Conservation (phyloP, 768 basidiomycete genomes). For the Pholiota microspora region DNA sequence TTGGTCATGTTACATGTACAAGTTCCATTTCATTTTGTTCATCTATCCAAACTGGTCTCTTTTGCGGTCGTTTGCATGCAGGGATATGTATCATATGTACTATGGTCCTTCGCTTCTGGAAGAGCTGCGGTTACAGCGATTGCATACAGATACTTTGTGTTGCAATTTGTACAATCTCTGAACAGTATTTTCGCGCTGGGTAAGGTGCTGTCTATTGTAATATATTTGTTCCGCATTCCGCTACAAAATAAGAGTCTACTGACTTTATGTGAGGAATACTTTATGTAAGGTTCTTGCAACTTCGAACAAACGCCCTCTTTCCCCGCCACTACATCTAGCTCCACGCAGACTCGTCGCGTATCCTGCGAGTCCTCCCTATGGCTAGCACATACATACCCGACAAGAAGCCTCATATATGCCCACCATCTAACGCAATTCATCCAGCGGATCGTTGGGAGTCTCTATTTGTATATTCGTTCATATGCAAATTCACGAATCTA, state of each 20-base stretch:
- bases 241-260: conserved; percentile 29
- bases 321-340: conserved; percentile 25
- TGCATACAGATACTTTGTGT: neutral
- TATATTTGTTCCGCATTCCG: conserved; percentile 47
- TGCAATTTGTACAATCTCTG: neutral
- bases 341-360: conserved; percentile 32
- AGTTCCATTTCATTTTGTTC: neutral
- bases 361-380: conserved; percentile 33
- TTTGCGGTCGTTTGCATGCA: neutral
- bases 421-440: conserved; percentile 64
- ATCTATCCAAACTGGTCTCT: neutral
- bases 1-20: neutral
- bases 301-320: conserved; percentile 26
- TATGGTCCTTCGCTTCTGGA: neutral
- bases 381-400: conserved; percentile 25
- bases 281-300: conserved; percentile 25
- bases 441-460: conserved; percentile 86
- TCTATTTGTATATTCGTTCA: conserved; percentile 82
- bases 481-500: conserved; percentile 78
- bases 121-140: neutral
- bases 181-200: conserved; percentile 5
- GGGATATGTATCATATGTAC: neutral
- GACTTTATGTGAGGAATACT: conserved; percentile 29
- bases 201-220: conserved; percentile 38
- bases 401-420: conserved; percentile 49